Percentiles rank a stretch among this genome's conserved stretches.
Evolutionary conservation across 257 asterid genomes (phyloP).

Genomic region (Lithospermum erythrorhizon): DNA sequence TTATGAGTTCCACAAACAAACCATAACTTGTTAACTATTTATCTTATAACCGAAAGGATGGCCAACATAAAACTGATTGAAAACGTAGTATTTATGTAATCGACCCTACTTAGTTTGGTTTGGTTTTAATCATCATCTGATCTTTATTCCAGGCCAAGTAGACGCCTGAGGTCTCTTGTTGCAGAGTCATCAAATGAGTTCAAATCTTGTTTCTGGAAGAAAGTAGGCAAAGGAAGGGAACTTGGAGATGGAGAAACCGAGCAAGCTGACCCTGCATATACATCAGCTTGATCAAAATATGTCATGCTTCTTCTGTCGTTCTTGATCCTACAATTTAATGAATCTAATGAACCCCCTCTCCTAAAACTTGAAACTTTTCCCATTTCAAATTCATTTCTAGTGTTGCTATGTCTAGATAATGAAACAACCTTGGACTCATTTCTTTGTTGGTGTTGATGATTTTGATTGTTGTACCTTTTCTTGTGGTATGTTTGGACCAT

Average conservation of each 20-base stretch:
- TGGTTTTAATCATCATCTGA: no score
- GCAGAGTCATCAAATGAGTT: conserved; percentile 42
- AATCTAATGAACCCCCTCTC: conserved; percentile 44
- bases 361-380: conserved; percentile 11
- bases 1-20: not conserved
- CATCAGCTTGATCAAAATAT: conserved; percentile 4
- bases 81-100: no score
- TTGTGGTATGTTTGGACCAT: conserved; percentile 15
- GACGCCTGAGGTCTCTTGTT: conserved; percentile 31
- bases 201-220: conserved; percentile 20
- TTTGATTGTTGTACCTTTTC: conserved; percentile 1
- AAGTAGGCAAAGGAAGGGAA: conserved; percentile 60
- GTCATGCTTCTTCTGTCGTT: conserved; percentile 6
- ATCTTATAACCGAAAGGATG: no score
- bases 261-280: conserved; percentile 65
- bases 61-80: no score
- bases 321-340: conserved; percentile 22
- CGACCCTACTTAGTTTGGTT: no score
- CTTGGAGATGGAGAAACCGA: conserved; percentile 60
- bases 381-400: conserved; percentile 1
- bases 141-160: conserved; percentile 24
- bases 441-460: not conserved
- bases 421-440: not conserved
- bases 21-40: not conserved
- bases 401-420: no score